phyloP scores from a whole-genome alignment of 331 rosid species.

The Quercus lobata region DNA sequence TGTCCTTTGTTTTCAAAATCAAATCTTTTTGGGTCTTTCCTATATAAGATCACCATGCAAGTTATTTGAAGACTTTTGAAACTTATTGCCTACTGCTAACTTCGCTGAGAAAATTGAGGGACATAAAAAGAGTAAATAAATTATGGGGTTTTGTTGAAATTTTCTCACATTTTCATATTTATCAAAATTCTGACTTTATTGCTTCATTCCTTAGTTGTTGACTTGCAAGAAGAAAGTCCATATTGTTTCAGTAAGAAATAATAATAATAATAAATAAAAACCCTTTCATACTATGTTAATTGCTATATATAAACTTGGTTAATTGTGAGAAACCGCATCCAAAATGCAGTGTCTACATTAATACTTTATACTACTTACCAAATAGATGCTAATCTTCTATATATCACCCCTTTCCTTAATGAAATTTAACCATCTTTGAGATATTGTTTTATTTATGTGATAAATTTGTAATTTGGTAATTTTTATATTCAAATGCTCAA shows the following conservation, averaged over 20 bases:
- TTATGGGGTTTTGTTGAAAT: background rate
- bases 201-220: background rate
- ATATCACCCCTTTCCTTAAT: background rate
- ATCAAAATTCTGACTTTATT: no score
- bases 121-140: background rate
- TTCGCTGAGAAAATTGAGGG: background rate
- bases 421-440: background rate
- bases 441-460: background rate
- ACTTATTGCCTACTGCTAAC: background rate
- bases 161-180: background rate
- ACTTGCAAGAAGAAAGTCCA: background rate
- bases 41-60: background rate
- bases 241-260: background rate
- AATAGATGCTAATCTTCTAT: background rate
- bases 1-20: background rate
- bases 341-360: no score
- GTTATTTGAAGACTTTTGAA: background rate
- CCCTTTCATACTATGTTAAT: background rate
- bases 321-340: no score
- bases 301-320: background rate
- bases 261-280: background rate
- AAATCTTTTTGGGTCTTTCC: background rate
- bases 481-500: background rate
- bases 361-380: background rate
- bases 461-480: background rate